These are phyloP conservation scores for Chytridium lagenaria DNA, from an alignment of 371 early-diverging fungal species.

Conservation along the genomic window DNA sequence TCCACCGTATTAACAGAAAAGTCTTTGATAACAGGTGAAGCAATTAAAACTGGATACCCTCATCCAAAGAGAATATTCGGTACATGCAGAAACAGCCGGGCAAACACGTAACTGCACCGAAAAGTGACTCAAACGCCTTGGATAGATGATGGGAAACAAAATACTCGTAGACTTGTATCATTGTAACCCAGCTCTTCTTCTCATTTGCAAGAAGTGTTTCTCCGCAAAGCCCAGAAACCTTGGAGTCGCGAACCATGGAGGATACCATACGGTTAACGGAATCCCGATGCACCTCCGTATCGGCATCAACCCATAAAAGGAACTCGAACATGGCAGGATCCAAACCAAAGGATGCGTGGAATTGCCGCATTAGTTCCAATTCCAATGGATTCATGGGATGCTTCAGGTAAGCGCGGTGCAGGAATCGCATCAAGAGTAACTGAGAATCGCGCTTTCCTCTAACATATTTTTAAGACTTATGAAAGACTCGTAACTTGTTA, in stretches of 20 bases:
- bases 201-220: slow-evolving; percentile 88
- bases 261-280: slow-evolving; percentile 83
- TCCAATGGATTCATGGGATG: slow-evolving; percentile 80
- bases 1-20: slow-evolving; percentile 93
- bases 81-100: slow-evolving; percentile 77
- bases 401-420: slow-evolving; percentile 91
- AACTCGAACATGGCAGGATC: slow-evolving; percentile 83
- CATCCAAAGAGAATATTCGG: slow-evolving; percentile 50
- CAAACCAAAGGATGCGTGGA: slow-evolving; percentile 75
- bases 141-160: slow-evolving; percentile 95
- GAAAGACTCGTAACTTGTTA: slow-evolving; percentile 71
- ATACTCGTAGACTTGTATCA: slow-evolving; percentile 98
- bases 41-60: slow-evolving; percentile 83
- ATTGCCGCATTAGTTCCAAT: slow-evolving; percentile 82
- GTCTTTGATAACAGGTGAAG: slow-evolving; percentile 82
- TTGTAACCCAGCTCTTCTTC: slow-evolving; percentile 84
- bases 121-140: slow-evolving; percentile 98
- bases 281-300: slow-evolving; percentile 83
- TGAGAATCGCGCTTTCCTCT: slow-evolving; percentile 99
- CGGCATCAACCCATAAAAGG: slow-evolving; percentile 92
- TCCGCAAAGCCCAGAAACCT: slow-evolving; percentile 88
- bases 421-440: slow-evolving; percentile 97
- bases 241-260: slow-evolving; percentile 80
- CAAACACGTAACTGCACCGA: slow-evolving; percentile 80
- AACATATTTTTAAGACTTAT: slow-evolving; percentile 57